Percentiles rank a stretch among this genome's conserved stretches.
Conservation (phyloP, 257 asterid genomes). For the Solanum arcanum region DNA sequence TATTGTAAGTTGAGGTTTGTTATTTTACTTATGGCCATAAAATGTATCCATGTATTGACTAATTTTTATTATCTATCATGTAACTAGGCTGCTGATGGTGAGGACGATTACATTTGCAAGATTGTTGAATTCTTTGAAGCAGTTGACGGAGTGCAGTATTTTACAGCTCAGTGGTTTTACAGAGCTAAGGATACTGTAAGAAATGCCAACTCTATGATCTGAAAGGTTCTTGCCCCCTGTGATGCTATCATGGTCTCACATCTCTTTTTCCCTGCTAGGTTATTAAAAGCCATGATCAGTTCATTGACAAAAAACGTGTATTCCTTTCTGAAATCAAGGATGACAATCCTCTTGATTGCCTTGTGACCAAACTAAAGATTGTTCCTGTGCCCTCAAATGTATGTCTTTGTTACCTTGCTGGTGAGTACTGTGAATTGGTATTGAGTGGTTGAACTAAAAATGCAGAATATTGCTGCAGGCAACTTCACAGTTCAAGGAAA, state of each 20-base stretch:
- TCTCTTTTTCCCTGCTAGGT: conserved; percentile 5
- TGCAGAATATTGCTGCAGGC: conserved; percentile 21
- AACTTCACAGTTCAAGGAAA: conserved; percentile 3
- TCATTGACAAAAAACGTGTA: conserved; percentile 15
- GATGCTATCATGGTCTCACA: background rate
- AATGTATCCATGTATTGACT: background rate
- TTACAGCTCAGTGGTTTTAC: conserved; percentile 30
- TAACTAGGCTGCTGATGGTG: conserved; percentile 18
- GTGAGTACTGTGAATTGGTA: background rate
- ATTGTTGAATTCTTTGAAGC: conserved; percentile 32
- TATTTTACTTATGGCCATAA: background rate
- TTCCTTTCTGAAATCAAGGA: conserved; percentile 29
- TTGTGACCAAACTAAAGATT: conserved; percentile 6
- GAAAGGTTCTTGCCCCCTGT: background rate
- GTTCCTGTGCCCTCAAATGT: conserved; percentile 10
- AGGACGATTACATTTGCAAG: conserved; percentile 14
- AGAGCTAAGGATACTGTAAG: conserved; percentile 35
- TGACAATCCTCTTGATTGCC: conserved; percentile 22
- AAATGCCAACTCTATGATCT: background rate
- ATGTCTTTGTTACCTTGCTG: background rate
- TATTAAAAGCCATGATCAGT: conserved; percentile 9
- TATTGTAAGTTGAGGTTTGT: background rate
- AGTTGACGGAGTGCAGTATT: background rate
- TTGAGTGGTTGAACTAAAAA: background rate
- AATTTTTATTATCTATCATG: background rate